phyloP scores from a whole-genome alignment of 352 stramenopile genomes.

The Phytophthora melonis region DNA sequence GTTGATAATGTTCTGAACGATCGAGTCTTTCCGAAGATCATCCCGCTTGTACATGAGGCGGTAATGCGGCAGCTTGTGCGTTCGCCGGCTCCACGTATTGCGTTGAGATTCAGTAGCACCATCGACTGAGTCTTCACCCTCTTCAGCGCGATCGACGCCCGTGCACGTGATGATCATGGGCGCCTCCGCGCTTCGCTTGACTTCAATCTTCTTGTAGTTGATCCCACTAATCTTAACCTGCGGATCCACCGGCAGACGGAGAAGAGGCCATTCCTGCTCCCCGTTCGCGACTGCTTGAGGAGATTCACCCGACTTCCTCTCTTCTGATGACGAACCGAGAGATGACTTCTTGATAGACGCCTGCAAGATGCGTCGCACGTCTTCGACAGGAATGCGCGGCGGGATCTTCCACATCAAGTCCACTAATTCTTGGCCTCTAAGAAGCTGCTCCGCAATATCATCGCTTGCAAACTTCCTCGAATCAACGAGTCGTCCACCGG shows the following conservation, averaged over 20 bases:
- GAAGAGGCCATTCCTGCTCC: slow-evolving; percentile 33
- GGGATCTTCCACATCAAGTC: slow-evolving; percentile 87
- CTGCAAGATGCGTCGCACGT: slow-evolving; percentile 63
- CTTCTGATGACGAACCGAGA: slow-evolving; percentile 38
- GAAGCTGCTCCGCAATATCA: slow-evolving; percentile 80
- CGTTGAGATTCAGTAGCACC: slow-evolving; percentile 40
- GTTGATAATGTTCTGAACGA: slow-evolving; percentile 92
- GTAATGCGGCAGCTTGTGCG: slow-evolving; percentile 61
- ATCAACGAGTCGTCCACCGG: slow-evolving; percentile 45
- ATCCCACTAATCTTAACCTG: slow-evolving; percentile 77
- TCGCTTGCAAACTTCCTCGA: slow-evolving; percentile 45
- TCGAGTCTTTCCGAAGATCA: slow-evolving; percentile 84
- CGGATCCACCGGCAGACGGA: slow-evolving; percentile 81
- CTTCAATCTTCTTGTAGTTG: slow-evolving; percentile 76
- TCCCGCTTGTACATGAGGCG: slow-evolving; percentile 91
- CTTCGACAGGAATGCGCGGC: slow-evolving; percentile 68
- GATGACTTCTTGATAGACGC: slow-evolving; percentile 59
- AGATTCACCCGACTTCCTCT: slow-evolving; percentile 4
- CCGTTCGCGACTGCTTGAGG: background rate
- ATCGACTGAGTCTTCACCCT: slow-evolving; percentile 54
- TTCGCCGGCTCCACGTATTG: slow-evolving; percentile 43
- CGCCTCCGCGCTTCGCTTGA: slow-evolving; percentile 85
- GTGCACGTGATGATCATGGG: slow-evolving; percentile 85
- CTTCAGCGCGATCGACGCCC: slow-evolving; percentile 77
- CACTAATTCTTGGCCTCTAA: slow-evolving; percentile 86